Conservation (phyloP, 108 stramenopile genomes). For the Poteriospumella lacustris region DNA sequence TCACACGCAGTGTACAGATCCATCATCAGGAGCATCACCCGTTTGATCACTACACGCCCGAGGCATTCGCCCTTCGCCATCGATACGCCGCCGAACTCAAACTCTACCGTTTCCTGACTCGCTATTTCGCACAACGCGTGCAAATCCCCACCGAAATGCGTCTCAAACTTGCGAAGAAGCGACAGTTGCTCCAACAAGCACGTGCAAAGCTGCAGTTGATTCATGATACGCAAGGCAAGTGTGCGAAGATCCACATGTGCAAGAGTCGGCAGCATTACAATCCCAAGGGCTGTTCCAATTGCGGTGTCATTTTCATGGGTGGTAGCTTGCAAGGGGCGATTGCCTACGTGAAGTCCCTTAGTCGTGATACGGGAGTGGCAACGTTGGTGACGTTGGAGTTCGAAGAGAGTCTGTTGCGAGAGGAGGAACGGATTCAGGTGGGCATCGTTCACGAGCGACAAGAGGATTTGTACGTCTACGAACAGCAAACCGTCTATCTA, state of each 20-base stretch:
- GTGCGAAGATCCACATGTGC: not conserved
- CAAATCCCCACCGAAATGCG: not conserved
- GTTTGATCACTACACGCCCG: not conserved
- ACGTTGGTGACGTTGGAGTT: not conserved
- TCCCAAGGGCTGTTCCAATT: conserved; percentile 14
- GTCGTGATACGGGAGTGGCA: conserved; percentile 14
- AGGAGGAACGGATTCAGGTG: not conserved
- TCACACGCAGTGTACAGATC: too few species aligned
- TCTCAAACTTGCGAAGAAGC: not conserved
- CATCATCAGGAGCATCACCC: not conserved
- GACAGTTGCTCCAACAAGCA: not conserved
- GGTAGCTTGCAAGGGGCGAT: not conserved
- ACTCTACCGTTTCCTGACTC: not conserved
- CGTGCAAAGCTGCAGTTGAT: not conserved
- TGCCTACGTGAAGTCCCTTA: not conserved
- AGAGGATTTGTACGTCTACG: not conserved
- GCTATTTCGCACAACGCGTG: not conserved
- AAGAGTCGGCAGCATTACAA: not conserved
- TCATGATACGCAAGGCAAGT: not conserved
- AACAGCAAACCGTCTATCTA: not conserved
- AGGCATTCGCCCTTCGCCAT: not conserved
- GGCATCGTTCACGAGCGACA: not conserved
- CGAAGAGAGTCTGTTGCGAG: not conserved
- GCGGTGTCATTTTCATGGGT: conserved; percentile 1
- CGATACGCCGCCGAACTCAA: not conserved